Percentiles rank a stretch among this genome's conserved stretches.
phyloP scores from a whole-genome alignment of 345 rosid species.

The Microcos paniculata region DNA sequence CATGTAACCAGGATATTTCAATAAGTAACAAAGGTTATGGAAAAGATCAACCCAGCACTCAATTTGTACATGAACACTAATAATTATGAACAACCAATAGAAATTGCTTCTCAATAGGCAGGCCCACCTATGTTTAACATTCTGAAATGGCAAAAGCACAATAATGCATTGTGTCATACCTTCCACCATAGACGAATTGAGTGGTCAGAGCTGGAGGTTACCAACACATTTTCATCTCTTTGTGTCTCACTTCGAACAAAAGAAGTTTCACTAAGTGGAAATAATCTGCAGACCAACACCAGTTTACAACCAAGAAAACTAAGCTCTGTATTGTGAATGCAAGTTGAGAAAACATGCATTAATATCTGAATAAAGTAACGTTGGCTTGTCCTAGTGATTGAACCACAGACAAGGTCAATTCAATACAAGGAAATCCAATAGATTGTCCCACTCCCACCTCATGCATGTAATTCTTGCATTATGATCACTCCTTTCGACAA shows the following conservation, averaged over 20 bases:
- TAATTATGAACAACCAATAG: neutral
- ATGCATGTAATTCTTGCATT: slow-evolving; percentile 66
- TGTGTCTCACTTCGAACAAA: slow-evolving; percentile 37
- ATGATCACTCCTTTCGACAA: slow-evolving; percentile 34
- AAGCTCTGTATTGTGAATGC: neutral
- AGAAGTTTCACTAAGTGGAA: slow-evolving; percentile 41
- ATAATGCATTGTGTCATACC: slow-evolving; percentile 32
- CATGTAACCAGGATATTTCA: neutral
- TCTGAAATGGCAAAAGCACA: neutral
- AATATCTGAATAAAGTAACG: neutral
- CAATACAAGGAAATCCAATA: neutral
- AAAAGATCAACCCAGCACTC: neutral
- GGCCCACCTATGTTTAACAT: no score
- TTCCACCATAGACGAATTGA: slow-evolving; percentile 74
- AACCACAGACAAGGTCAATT: neutral
- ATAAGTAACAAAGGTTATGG: neutral
- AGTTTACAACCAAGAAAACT: neutral
- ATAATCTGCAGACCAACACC: slow-evolving; percentile 40
- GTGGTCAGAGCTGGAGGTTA: slow-evolving; percentile 59
- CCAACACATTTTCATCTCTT: slow-evolving; percentile 48
- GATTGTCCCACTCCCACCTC: slow-evolving; percentile 51
- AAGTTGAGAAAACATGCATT: neutral
- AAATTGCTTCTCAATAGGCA: no score
- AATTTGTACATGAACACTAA: neutral
- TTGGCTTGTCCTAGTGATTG: neutral